Evolutionary conservation across 2,329 filamentous ascomycete species (phyloP).

Genomic region (Fusarium sp.): DNA sequence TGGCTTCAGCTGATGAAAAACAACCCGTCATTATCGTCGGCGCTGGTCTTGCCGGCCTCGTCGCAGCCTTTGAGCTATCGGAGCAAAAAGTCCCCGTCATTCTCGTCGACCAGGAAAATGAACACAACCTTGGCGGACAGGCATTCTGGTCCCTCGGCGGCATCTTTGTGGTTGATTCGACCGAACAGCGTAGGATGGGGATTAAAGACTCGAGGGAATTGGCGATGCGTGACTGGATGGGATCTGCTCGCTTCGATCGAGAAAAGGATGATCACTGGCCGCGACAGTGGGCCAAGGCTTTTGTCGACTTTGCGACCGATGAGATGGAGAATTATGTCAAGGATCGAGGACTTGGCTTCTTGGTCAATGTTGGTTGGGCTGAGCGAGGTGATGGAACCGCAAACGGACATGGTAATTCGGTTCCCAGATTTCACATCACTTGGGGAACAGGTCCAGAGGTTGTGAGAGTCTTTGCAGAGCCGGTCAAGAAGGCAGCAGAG

Average conservation of each 20-base stretch:
- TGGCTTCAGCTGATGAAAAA: slow-evolving; percentile 17
- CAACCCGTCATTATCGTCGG: slow-evolving; percentile 67
- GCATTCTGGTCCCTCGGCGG: slow-evolving; percentile 74
- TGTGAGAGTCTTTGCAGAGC: slow-evolving; percentile 68
- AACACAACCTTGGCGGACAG: slow-evolving; percentile 68
- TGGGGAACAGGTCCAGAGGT: slow-evolving; percentile 73
- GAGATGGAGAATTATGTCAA: slow-evolving; percentile 70
- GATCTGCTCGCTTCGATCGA: slow-evolving; percentile 69
- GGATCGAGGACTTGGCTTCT: slow-evolving; percentile 63
- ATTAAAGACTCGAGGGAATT: slow-evolving; percentile 69
- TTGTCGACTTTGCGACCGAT: slow-evolving; percentile 71
- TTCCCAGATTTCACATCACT: slow-evolving; percentile 71
- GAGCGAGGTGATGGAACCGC: slow-evolving; percentile 68
- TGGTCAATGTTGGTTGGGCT: slow-evolving; percentile 70
- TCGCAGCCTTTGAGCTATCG: slow-evolving; percentile 68
- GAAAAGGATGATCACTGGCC: slow-evolving; percentile 69
- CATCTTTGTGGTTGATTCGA: slow-evolving; percentile 69
- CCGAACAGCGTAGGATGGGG: slow-evolving; percentile 67
- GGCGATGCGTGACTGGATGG: slow-evolving; percentile 70
- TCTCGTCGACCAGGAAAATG: slow-evolving; percentile 70
- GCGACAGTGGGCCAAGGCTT: slow-evolving; percentile 71
- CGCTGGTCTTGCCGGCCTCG: slow-evolving; percentile 69
- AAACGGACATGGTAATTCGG: slow-evolving; percentile 71
- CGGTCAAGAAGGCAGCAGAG: slow-evolving; percentile 64
- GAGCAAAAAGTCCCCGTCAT: slow-evolving; percentile 62